These are phyloP conservation scores for Vinca minor DNA, from an alignment of 257 asterid species.

Conservation along the genomic window DNA sequence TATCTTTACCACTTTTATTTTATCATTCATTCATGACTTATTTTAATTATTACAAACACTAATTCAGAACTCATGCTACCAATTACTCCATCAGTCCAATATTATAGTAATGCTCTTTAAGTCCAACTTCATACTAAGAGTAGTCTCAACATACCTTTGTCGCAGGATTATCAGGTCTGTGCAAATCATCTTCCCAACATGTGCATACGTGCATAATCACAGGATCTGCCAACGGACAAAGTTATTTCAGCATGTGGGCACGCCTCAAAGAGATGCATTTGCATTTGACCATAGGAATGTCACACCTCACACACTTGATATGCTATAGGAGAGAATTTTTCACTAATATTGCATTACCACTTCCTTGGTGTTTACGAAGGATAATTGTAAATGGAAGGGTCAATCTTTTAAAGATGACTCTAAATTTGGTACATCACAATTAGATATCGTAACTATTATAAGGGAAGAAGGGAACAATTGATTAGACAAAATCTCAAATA, in stretches of 20 bases:
- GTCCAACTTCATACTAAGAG: neutral
- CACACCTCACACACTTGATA: neutral
- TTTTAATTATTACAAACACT: no score
- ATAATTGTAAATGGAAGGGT: neutral
- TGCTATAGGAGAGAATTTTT: neutral
- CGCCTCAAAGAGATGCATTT: neutral
- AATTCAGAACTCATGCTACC: neutral
- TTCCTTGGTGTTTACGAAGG: neutral
- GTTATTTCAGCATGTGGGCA: neutral
- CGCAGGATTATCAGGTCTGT: neutral
- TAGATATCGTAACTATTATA: neutral
- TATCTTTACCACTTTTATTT: neutral
- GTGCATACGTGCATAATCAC: neutral
- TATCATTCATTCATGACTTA: neutral
- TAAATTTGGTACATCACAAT: neutral
- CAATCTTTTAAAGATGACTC: neutral
- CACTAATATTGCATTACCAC: neutral
- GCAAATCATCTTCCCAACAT: neutral
- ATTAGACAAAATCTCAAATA: neutral
- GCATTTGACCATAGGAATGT: neutral
- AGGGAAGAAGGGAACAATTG: neutral
- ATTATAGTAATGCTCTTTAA: neutral
- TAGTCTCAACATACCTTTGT: neutral
- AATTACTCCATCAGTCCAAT: neutral
- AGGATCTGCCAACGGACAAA: neutral